Base-by-base conservation (phyloP, 345 rosid genomes). In the Streptanthus diversifolius region DNA sequence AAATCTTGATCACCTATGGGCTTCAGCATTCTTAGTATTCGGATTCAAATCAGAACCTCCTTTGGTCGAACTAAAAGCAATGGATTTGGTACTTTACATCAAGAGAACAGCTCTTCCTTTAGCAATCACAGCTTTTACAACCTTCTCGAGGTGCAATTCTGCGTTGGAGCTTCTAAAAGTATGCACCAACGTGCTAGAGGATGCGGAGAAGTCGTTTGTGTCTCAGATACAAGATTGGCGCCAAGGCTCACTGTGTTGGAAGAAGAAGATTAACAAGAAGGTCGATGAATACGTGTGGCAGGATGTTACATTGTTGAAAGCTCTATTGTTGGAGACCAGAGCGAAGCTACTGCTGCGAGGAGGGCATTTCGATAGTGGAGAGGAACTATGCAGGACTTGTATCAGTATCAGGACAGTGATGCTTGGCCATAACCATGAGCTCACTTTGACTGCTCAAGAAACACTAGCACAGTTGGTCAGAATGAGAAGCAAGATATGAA, bases 261-360 rank as follows among this genome's bases (percentile, higher is more conserved):
- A 82, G 83, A 90, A 85, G 73, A 83, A 76, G 56, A 43, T 81
- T 29, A 83, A 73, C 33, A 84, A 88, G 8, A 82, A 81, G 59
- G 89, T 93, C 17, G 92, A 93, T 68, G 97, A 89, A 62, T 88
- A 89, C 36, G 93, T 93, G 78, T 93, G 97, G 97, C 92, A 86
- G 68, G 96, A 93, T 21, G 96, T 88, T 52, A 93, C 97, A 32
- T 55, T 91, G 79, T 66, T 93, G 81, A 93, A 91, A 72, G 96
- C 97, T 3, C 80, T 78, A 8, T 79, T 89, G 21, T 84, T 89
- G 33, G 98, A 89, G 82, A 91, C 98, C 0, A 82, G 97, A 79
- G 90, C 98, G 1, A 90, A 85, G 82, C 81, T 93, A 83, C 76
- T 93, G 74, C 72, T 91, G 53, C 81, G 97, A 78, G 98, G 96